Evolutionary conservation across 305 asterid genomes (phyloP), one percentile per base, ranked within the genome.

Genomic region (Nicotiana rustica): DNA sequence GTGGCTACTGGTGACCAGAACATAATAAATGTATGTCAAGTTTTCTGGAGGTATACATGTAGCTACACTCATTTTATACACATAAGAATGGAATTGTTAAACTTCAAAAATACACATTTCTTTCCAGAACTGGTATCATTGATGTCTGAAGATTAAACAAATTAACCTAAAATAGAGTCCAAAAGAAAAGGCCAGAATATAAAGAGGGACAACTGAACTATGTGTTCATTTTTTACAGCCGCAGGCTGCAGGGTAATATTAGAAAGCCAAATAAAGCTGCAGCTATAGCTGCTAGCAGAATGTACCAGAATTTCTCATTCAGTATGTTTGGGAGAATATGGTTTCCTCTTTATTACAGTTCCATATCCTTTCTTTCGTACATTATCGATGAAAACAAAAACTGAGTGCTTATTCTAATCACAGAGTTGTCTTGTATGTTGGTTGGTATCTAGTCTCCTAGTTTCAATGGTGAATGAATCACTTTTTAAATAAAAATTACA

Each of bases 21-120:
- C 78, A 47, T 70, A 44, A 10, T 71, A 71, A 44, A 19, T 70
- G 60, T 44, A 70, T 70, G 57, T 9, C 35, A 70, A 70, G 12
- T 10, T 41, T 70, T 70, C 78, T 41, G 78, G 35, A 18, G 67
- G 33, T 61, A 61, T 61, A 19, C 21, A 1, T 38, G 59, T 70
- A 70, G 19, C 59, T 18, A 49, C 59, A 10, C 77, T 71, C 77
- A 41, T 18, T 38, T 38, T 41, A 18, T 70, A 70, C 12, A 18
- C 29, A 57, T 13, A 13, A 55, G 17, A 55, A 55, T 55, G 2
- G 59, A 4, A 12, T 12, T 14, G 59, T 12, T 55, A 55, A 52
- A 55, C 59, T 13, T 55, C 59, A 55, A 14, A 14, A 55, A 15
- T 12, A 55, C 17, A 14, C 59, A 12, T 55, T 14, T 55, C 47